Evolutionary conservation across 169 alveolate species (phyloP), one percentile per base, ranked within the genome.

Genomic region (Sarcocystis neurona): DNA sequence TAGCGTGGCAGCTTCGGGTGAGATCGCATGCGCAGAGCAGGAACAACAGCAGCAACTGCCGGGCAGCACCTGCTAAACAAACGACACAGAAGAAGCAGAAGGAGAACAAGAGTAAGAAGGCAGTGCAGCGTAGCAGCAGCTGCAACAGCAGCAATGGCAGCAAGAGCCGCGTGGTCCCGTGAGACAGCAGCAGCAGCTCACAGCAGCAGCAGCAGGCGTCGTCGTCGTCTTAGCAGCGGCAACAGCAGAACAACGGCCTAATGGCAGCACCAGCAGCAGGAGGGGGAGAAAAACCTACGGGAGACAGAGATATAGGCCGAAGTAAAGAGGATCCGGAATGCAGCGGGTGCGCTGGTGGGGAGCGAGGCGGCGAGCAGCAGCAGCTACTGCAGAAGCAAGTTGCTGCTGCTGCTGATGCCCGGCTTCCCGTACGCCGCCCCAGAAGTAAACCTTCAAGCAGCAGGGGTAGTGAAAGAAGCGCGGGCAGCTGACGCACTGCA

Each of bases 311-410:
- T 46, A 80, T 2, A 37, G 58, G 32, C 87, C 87, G 74, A 46
- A 80, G 78, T 53, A 80, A 43, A 80, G 87, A 10, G 87, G 87
- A n/a, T 80, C 87, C 0, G 87, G 87, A 39, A 80, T 4, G 78
- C 78, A 23, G 44, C 75, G 1, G 44, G 60, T 32, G 39, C 44
- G 58, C 80, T 34, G 80, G 12, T 6, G 80, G 20, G 80, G 47
- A 23, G 15, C 44, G 80, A 39, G 80, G 5, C 32, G 34, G 30
- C 30, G 56, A 53, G 47, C 80, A 39, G 80, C 80, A 39, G 53
- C 53, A 39, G 32, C 48, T 37, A 32, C 56, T 32, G 44, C 78
- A n/a, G n/a, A n/a, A n/a, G n/a, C n/a, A n/a, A n/a, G n/a, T n/a
- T n/a, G n/a, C n/a, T n/a, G n/a, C n/a, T n/a, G n/a, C n/a, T n/a